Evolutionary conservation across 345 rosid genomes (phyloP), one percentile per base, ranked within the genome.

Genomic region (Eucalyptus polyanthemos): DNA sequence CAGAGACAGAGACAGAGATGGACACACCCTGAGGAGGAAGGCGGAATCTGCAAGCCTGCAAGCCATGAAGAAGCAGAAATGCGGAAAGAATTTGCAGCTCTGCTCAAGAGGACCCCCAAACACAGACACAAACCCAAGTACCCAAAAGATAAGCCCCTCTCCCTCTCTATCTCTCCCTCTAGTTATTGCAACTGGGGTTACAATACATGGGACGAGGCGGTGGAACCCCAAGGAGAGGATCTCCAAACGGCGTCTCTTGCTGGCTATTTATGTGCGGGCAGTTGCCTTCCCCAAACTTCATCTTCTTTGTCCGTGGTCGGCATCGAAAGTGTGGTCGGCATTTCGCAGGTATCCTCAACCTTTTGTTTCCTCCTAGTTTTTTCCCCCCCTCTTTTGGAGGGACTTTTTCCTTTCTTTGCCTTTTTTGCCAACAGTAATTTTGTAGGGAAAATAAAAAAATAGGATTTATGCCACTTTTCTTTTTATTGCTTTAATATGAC

Each of bases 31-130:
- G 92, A 92, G 93, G 89, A 95, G 93, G 90, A 94, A 88, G 88
- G 89, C 90, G 87, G 98, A 95, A 90, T 95, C 94, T 86, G 96
- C 92, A 87, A 96, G 89, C 88, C 93, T 94, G 93, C 94, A 94
- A 92, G 97, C 96, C 99, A 97, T 97, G 92, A 88, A 86, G 90
- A 89, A 91, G 56, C 91, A 89, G 53, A 37, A 76, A 76, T 21
- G 83, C 83, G 21, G 83, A 21, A 17, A 37, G 83, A 40, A 88
- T 62, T 50, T 62, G 89, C 91, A 51, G 86, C 72, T 50, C 88
- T 42, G 49, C 72, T 50, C 88, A 37, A 88, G 56, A 72, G 80
- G 31, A 12, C 54, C 56, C 80, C 76, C 54, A 6, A 16, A 69
- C 45, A 19, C 45, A 72, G 45, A 3, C 42, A 37, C 47, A 21